Conservation (phyloP, 768 basidiomycete genomes). For the Mycena latifolia region DNA sequence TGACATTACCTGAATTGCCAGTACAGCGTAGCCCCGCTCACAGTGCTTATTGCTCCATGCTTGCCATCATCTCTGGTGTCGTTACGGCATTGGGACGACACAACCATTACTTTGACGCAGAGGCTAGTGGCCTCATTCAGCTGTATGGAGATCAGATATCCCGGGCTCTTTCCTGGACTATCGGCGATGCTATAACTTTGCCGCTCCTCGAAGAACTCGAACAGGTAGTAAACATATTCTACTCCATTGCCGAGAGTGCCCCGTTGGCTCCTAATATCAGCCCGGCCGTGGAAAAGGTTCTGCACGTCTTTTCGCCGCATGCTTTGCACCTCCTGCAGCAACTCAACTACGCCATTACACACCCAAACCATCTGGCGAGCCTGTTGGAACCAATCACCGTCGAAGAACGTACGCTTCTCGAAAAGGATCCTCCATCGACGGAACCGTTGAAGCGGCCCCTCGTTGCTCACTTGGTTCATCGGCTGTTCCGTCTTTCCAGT, state of each 20-base stretch:
- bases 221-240: conserved; percentile 82
- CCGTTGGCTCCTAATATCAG: conserved; percentile 59
- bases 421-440: conserved; percentile 71
- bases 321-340: conserved; percentile 86
- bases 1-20: conserved; percentile 75
- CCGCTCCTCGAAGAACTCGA: conserved; percentile 88
- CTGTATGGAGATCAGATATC: conserved; percentile 86
- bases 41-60: conserved; percentile 85
- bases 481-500: conserved; percentile 76
- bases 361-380: conserved; percentile 89
- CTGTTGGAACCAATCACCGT: conserved; percentile 83
- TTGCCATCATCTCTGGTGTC: conserved; percentile 82
- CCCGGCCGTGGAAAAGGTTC: conserved; percentile 69
- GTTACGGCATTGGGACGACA: conserved; percentile 71
- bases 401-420: conserved; percentile 78
- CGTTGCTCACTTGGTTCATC: conserved; percentile 77
- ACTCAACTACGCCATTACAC: conserved; percentile 90
- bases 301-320: conserved; percentile 75
- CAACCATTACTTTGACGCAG: conserved; percentile 85
- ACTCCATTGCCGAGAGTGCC: conserved; percentile 73
- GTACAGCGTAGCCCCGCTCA: conserved; percentile 86
- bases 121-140: conserved; percentile 88
- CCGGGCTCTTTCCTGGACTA: conserved; percentile 84
- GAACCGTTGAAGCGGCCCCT: conserved; percentile 81
- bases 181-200: conserved; percentile 80